A percentile compares a stretch with the other conserved stretches of the same genome.
Conservation (phyloP, 2,329 filamentous ascomycete genomes). For the Fusarium multiceps region DNA sequence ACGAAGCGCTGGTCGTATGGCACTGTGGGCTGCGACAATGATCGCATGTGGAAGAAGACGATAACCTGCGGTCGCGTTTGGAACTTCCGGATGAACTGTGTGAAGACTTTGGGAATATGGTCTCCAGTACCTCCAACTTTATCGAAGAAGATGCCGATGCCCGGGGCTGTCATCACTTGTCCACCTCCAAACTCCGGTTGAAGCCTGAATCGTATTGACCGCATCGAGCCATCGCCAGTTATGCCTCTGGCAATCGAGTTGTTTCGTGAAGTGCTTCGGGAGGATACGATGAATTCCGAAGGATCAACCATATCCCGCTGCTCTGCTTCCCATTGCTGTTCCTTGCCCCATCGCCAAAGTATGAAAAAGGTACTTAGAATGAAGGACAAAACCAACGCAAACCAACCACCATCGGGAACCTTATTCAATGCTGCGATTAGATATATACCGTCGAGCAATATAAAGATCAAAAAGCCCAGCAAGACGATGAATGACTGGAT, state of each 20-base stretch:
- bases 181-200: slow-evolving; percentile 56
- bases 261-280: slow-evolving; percentile 42
- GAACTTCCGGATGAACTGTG: slow-evolving; percentile 79
- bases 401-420: slow-evolving; percentile 81
- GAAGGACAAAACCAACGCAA: slow-evolving; percentile 74
- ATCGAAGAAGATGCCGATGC: slow-evolving; percentile 80
- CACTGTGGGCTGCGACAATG: slow-evolving; percentile 69
- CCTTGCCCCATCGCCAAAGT: slow-evolving; percentile 83
- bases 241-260: slow-evolving; percentile 38
- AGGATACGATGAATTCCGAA: slow-evolving; percentile 52
- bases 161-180: slow-evolving; percentile 61
- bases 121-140: slow-evolving; percentile 75
- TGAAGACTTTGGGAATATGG: slow-evolving; percentile 59
- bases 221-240: slow-evolving; percentile 27
- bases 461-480: slow-evolving; percentile 71
- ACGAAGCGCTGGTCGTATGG: slow-evolving; percentile 60
- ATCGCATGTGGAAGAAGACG: slow-evolving; percentile 80
- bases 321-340: slow-evolving; percentile 80
- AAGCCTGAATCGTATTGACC: slow-evolving; percentile 45
- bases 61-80: slow-evolving; percentile 73
- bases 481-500: slow-evolving; percentile 70
- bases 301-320: slow-evolving; percentile 66
- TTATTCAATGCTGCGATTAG: slow-evolving; percentile 77
- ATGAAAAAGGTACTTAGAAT: slow-evolving; percentile 74
- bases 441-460: slow-evolving; percentile 75